phyloP scores from a whole-genome alignment of 1,284 basidiomycete genomes.

The Austroboletus olivaceoglutinosus region DNA sequence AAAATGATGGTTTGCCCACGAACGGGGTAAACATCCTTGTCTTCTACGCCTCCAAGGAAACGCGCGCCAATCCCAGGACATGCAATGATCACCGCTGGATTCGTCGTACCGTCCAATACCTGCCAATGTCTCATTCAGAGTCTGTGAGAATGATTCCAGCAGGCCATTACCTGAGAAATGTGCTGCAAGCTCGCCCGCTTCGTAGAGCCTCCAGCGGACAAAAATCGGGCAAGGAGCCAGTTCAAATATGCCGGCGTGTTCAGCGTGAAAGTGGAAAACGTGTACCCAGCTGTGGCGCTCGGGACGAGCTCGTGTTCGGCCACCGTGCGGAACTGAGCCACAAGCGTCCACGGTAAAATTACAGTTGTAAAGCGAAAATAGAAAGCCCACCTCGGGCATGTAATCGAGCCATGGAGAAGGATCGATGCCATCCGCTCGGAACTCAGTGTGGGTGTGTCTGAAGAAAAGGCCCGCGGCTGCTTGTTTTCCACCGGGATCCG shows the following conservation, averaged over 20 bases:
- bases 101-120: slow-evolving; percentile 23
- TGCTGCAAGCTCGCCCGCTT: slow-evolving; percentile 61
- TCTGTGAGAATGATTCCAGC: neutral
- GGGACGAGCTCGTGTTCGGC: slow-evolving; percentile 43
- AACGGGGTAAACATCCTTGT: slow-evolving; percentile 70
- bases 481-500: slow-evolving; percentile 49
- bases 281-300: slow-evolving; percentile 45
- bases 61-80: slow-evolving; percentile 67
- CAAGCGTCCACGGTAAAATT: neutral
- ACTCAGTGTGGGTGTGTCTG: slow-evolving; percentile 59
- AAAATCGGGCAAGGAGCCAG: slow-evolving; percentile 65
- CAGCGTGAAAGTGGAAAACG: slow-evolving; percentile 67
- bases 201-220: slow-evolving; percentile 55
- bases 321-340: slow-evolving; percentile 49
- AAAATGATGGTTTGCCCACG: slow-evolving; percentile 85
- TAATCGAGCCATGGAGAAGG: slow-evolving; percentile 47
- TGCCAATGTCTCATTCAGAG: neutral
- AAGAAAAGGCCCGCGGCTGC: slow-evolving; percentile 61
- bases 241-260: slow-evolving; percentile 66
- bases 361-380: neutral
- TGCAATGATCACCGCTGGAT: slow-evolving; percentile 50
- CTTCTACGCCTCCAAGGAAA: slow-evolving; percentile 77
- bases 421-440: slow-evolving; percentile 44
- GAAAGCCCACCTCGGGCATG: slow-evolving; percentile 60
- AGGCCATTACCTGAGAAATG: slow-evolving; percentile 50